These are phyloP conservation scores for Paramecium bursaria DNA, from an alignment of 73 alveolate genomes.

Conservation along the genomic window DNA sequence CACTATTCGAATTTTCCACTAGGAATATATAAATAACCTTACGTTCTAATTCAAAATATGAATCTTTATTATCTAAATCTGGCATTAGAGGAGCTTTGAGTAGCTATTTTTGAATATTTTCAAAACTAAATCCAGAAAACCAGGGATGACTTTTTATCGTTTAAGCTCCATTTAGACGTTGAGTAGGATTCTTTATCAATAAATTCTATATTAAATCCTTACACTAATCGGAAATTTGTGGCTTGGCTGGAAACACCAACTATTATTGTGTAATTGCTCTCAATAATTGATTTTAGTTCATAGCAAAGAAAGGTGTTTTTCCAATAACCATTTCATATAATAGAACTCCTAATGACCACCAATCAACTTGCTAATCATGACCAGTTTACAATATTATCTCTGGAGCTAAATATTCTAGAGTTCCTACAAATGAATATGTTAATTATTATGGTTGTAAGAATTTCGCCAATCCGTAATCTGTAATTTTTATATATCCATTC, in stretches of 20 bases:
- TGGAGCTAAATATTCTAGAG: conserved; percentile 91
- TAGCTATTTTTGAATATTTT: conserved; percentile 64
- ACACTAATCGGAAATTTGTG: conserved; percentile 82
- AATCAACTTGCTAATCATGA: conserved; percentile 78
- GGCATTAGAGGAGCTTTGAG: conserved; percentile 83
- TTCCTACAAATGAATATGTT: conserved; percentile 82
- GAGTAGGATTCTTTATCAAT: conserved; percentile 82
- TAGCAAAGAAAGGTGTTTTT: conserved; percentile 95
- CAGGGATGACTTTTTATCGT: conserved; percentile 93
- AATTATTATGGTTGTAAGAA: conserved; percentile 69
- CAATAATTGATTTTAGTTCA: conserved; percentile 86
- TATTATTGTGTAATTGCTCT: conserved; percentile 85
- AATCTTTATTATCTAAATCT: conserved; percentile 67
- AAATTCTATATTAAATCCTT: conserved; percentile 63
- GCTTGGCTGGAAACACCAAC: conserved; percentile 83
- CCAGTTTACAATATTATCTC: conserved; percentile 83
- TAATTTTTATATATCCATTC: conserved; percentile 91
- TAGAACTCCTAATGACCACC: conserved; percentile 85
- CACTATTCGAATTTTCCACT: too few species aligned
- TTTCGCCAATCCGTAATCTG: conserved; percentile 95
- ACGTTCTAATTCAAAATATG: too few species aligned
- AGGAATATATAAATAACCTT: too few species aligned
- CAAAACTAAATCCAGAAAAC: conserved; percentile 92
- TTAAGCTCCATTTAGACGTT: conserved; percentile 89
- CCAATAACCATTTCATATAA: conserved; percentile 97